These are phyloP conservation scores for Cubamyces sp. DNA, from an alignment of 768 basidiomycete genomes.

Conservation along the genomic window DNA sequence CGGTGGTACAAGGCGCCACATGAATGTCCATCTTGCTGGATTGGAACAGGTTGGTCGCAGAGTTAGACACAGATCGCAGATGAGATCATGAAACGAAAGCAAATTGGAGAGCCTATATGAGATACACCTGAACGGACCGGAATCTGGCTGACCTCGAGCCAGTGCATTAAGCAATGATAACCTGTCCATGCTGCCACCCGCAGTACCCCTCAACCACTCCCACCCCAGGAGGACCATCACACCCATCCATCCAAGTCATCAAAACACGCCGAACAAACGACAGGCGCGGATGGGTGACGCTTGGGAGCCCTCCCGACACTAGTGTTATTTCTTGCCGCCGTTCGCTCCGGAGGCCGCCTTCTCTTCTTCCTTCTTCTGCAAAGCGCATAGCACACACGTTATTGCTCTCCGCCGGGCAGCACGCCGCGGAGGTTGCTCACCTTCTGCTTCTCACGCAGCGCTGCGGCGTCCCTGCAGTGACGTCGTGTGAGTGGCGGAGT, in stretches of 20 bases:
- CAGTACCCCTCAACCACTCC: neutral
- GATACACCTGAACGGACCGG: conserved; percentile 10
- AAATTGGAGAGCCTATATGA: conserved; percentile 7
- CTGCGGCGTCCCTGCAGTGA: conserved; percentile 69
- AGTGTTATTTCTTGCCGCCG: conserved; percentile 33
- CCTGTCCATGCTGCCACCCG: neutral
- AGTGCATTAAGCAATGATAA: neutral
- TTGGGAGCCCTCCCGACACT: conserved; percentile 28
- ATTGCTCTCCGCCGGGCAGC: neutral
- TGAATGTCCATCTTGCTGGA: too few relatives aligned
- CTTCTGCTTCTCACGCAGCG: conserved; percentile 79
- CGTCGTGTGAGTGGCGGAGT: conserved; percentile 8
- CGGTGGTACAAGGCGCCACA: too few relatives aligned
- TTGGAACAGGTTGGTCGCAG: neutral
- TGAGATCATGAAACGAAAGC: neutral
- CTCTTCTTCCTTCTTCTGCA: conserved; percentile 40
- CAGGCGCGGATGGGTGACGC: neutral
- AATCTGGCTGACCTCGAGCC: conserved; percentile 17
- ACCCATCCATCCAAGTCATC: neutral
- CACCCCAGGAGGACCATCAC: conserved; percentile 10
- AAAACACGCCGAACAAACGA: neutral
- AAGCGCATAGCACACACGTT: neutral
- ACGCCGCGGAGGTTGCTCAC: conserved; percentile 41
- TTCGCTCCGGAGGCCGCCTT: conserved; percentile 29
- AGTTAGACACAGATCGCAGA: neutral